Conservation (phyloP, 2,329 filamentous ascomycete genomes). For the Talaromyces amestolkiae region DNA sequence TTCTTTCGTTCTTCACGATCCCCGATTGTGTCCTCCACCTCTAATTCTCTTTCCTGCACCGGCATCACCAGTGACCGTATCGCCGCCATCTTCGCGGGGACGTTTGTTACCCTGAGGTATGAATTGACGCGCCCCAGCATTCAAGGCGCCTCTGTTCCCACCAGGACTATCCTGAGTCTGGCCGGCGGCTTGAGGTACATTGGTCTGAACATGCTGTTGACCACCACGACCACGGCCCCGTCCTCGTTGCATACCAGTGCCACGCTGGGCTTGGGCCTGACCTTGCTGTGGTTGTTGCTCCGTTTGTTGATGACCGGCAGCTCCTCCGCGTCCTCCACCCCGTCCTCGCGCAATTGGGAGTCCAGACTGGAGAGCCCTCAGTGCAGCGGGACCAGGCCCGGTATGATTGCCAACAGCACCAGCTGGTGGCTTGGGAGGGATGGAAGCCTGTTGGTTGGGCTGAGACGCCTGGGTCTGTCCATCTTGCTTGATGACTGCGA, state of each 20-base stretch:
- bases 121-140: slow-evolving; percentile 53
- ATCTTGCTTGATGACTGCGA: slow-evolving; percentile 26
- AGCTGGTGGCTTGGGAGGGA: slow-evolving; percentile 34
- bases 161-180: slow-evolving; percentile 31
- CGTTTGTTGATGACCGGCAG: background rate
- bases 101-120: slow-evolving; percentile 58
- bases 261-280: slow-evolving; percentile 14
- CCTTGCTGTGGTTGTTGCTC: slow-evolving; percentile 15
- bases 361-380: slow-evolving; percentile 44
- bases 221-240: slow-evolving; percentile 38
- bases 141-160: slow-evolving; percentile 43
- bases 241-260: slow-evolving; percentile 29
- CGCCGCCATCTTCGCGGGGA: slow-evolving; percentile 51
- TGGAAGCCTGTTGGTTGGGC: slow-evolving; percentile 26
- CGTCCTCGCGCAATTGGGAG: slow-evolving; percentile 45
- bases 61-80: slow-evolving; percentile 29
- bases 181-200: slow-evolving; percentile 27
- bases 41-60: slow-evolving; percentile 47
- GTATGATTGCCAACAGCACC: slow-evolving; percentile 25
- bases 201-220: slow-evolving; percentile 30
- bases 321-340: slow-evolving; percentile 32
- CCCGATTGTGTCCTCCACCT: slow-evolving; percentile 40
- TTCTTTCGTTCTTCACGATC: slow-evolving; percentile 23
- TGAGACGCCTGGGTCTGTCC: slow-evolving; percentile 8
- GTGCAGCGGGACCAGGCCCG: slow-evolving; percentile 39